Percentiles rank a stretch among this genome's conserved stretches.
These are phyloP conservation scores for Pyricularia pennisetigena DNA, from an alignment of 2,329 filamentous ascomycete genomes.

Conservation along the genomic window DNA sequence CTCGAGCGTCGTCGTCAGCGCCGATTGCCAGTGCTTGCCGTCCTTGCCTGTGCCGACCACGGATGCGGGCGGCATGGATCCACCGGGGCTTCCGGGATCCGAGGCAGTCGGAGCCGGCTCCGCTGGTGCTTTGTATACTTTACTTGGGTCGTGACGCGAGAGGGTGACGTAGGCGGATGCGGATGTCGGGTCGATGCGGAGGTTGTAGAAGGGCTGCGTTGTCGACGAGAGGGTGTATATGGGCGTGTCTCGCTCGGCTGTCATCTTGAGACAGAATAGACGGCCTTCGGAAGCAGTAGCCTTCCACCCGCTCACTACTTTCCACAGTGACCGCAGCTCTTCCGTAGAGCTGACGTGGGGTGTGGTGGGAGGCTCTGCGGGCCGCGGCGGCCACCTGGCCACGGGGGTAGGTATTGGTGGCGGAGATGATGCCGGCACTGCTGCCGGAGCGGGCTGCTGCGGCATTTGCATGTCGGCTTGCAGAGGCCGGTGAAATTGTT, in stretches of 20 bases:
- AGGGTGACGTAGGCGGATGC: conserved; percentile 52
- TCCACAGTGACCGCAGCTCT: conserved; percentile 57
- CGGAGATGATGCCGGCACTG: conserved; percentile 8
- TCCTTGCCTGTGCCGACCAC: conserved; percentile 32
- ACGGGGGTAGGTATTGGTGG: conserved; percentile 8
- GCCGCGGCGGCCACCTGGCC: conserved; percentile 12
- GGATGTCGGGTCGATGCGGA: conserved; percentile 54
- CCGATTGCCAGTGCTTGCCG: conserved; percentile 46
- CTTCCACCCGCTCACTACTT: conserved; percentile 60
- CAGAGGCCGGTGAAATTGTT: neutral
- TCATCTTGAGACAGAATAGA: conserved; percentile 48
- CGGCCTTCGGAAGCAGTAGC: conserved; percentile 49
- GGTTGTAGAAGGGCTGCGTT: conserved; percentile 55
- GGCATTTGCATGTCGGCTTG: conserved; percentile 2
- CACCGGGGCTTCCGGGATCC: conserved; percentile 8
- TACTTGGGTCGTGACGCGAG: conserved; percentile 49
- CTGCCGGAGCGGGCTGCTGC: neutral
- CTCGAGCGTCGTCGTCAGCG: conserved; percentile 47
- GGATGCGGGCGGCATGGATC: conserved; percentile 28
- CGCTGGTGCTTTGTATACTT: conserved; percentile 38
- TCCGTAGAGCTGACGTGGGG: conserved; percentile 46
- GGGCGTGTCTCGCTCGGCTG: conserved; percentile 47
- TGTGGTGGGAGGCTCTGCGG: conserved; percentile 31
- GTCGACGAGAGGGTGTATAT: conserved; percentile 56
- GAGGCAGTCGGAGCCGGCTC: conserved; percentile 17